Conservation (phyloP, 1,284 basidiomycete genomes). For the Tremellales sp. region DNA sequence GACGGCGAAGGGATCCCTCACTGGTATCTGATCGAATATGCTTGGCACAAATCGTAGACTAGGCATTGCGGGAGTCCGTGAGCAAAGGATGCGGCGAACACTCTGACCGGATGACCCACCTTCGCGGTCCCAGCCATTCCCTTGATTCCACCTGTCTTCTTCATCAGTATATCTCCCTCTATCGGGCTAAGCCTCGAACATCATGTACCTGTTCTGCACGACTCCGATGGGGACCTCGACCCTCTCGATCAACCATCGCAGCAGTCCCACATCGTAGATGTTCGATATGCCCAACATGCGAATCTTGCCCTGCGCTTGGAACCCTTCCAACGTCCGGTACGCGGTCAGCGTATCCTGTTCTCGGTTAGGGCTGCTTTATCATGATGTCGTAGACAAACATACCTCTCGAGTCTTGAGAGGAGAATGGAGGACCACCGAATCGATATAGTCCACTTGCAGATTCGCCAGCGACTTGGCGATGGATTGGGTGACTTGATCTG, state of each 20-base stretch:
- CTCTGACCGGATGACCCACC: conserved; percentile 31
- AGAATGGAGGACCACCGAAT: conserved; percentile 71
- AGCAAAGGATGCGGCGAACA: conserved; percentile 55
- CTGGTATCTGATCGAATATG: conserved; percentile 67
- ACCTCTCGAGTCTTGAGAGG: conserved; percentile 58
- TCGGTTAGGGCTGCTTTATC: no score
- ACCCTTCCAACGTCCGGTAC: conserved; percentile 58
- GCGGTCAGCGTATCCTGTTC: conserved; percentile 58
- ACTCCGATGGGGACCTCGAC: conserved; percentile 53
- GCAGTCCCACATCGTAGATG: conserved; percentile 60
- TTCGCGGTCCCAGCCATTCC: conserved; percentile 67
- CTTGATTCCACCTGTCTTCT: conserved; percentile 67
- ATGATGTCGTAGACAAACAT: conserved; percentile 1
- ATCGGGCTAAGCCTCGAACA: no score
- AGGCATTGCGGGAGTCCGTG: conserved; percentile 3
- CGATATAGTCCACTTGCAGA: conserved; percentile 64
- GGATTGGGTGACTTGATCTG: conserved; percentile 62
- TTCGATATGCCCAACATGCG: conserved; percentile 70
- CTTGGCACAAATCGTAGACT: conserved; percentile 42
- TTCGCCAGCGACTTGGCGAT: conserved; percentile 62
- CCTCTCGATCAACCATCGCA: conserved; percentile 52
- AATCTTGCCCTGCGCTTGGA: conserved; percentile 63
- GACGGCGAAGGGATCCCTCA: conserved; percentile 43
- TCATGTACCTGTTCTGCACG: conserved; percentile 62
- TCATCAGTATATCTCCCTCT: neutral